These are phyloP conservation scores for Eimeria brunetti DNA, from an alignment of 169 alveolate genomes.

Conservation along the genomic window DNA sequence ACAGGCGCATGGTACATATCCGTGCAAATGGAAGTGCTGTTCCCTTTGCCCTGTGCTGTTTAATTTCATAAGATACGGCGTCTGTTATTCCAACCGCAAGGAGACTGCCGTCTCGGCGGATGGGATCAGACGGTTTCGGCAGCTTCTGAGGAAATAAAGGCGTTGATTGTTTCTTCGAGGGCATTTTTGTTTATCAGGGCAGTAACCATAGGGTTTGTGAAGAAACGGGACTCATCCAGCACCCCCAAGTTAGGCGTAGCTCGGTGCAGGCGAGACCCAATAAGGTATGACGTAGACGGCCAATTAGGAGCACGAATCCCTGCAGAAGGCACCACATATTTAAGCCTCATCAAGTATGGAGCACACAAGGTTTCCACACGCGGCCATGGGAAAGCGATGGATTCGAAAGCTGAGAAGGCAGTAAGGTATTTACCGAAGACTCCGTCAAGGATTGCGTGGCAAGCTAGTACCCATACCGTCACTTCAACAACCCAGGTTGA, in stretches of 20 bases:
- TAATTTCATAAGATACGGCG: background rate
- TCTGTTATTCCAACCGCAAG: background rate
- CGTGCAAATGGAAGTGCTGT: background rate
- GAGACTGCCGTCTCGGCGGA: background rate
- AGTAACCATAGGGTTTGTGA: conserved; percentile 59
- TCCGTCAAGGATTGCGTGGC: background rate
- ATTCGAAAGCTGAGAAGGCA: background rate
- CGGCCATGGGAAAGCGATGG: background rate
- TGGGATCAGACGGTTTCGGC: conserved; percentile 40
- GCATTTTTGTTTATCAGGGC: conserved; percentile 62
- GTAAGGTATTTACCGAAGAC: background rate
- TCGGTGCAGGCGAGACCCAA: conserved; percentile 71
- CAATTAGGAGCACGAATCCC: conserved; percentile 64
- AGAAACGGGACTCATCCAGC: conserved; percentile 71
- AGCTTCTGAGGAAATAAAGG: conserved; percentile 25
- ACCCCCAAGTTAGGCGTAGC: conserved; percentile 67
- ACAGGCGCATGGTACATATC: background rate
- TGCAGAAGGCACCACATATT: background rate
- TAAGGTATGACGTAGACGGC: conserved; percentile 38
- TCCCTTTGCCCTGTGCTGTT: background rate
- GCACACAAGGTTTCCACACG: background rate
- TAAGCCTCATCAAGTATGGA: background rate
- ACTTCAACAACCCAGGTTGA: background rate
- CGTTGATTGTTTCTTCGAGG: conserved; percentile 35
- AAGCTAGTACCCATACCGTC: background rate